Base-by-base conservation (phyloP, 2,329 filamentous ascomycete genomes). In the Diaporthe ampelina region DNA sequence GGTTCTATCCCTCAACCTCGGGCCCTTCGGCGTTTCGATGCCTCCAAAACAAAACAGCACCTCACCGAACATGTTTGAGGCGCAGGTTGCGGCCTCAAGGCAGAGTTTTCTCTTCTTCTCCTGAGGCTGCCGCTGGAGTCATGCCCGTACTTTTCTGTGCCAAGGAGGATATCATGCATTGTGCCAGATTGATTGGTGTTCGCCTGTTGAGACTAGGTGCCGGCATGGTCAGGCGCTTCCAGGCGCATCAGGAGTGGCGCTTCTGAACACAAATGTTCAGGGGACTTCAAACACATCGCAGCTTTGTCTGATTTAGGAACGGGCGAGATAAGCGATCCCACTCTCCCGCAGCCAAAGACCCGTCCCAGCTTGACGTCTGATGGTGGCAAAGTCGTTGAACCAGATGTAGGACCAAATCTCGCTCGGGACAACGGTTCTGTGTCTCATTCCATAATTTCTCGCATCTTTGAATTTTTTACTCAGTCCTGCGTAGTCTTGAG, bases 21-120 rank as follows among this genome's bases (percentile, higher is more conserved):
- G 63, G 15, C 11, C 3, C 48, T 17, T 68, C 63, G 48, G 63
- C 32, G 63, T 68, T 68, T 68, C 45, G 45, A 68, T 54, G n/a
- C n/a, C 32, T 54, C 32, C 48, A 54, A 54, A 68, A 68, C 63
- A 52, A 68, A 68, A 68, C 63, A 54, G 48, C 29, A 37, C 45
- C 29, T 68, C 63, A 54, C 63, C 63, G 63, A 68, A 68, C 48
- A 68, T 68, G 48, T 68, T 68, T 68, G 63, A 54, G 63, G 63
- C 45, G 48, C 48, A 35, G 48, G 45, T 68, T 52, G 48, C 63
- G 48, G 63, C 48, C 63, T 3, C 32, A 21, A 54, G 21, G 63
- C 63, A 68, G 63, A 54, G 3, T 50, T 54, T 15, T 52, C 13
- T n/a, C 10, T 19, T 6, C 43, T 32, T 6, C 43, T 32, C 59